Evolutionary conservation across 257 asterid genomes (phyloP), one percentile per base, ranked within the genome.

Genomic region (Scutellaria baicalensis): DNA sequence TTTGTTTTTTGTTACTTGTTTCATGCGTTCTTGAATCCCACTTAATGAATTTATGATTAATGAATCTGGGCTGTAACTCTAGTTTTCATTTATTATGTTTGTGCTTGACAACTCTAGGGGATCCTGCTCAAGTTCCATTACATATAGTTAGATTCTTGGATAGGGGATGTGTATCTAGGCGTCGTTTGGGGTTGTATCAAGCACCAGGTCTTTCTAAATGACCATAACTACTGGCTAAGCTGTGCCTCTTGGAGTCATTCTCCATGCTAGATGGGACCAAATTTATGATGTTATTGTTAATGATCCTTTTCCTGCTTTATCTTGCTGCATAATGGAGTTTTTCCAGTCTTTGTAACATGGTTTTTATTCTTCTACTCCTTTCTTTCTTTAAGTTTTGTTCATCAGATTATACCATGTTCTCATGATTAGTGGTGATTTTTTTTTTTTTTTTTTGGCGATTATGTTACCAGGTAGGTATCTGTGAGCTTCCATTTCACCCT

Each of bases 401-500:
- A 12, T 72, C 13, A n/a, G 52, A 14, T 47, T 14, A 12, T 68
- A 27, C 33, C 33, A 27, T 27, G 33, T 27, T 27, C 33, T 27
- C 33, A 27, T 27, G 33, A 27, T 3, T 27, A 27, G 4, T 27
- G 33, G 4, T 27, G 33, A 23, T 23, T 23, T 2, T 27, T 27
- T 27, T 27, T 44, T 45, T 31, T 17, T 40, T 38, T 14, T 60
- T 63, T 31, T 6, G n/a, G n/a, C n/a, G n/a, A 39, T 74, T 68
- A 2, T 56, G 72, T 75, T 82, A 31, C 56, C 78, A 93, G 95
- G 98, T 90, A 21, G 98, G 86, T 49, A 85, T 93, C 66, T 93
- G 98, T 61, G 98, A 93, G 87, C 97, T 93, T 83, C 98, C 98
- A n/a, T 93, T 93, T 85, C 94, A 90, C 77, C 98, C 98, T 36